These are phyloP conservation scores for Hippophae rhamnoides DNA, from an alignment of 306 rosid species.

Conservation along the genomic window DNA sequence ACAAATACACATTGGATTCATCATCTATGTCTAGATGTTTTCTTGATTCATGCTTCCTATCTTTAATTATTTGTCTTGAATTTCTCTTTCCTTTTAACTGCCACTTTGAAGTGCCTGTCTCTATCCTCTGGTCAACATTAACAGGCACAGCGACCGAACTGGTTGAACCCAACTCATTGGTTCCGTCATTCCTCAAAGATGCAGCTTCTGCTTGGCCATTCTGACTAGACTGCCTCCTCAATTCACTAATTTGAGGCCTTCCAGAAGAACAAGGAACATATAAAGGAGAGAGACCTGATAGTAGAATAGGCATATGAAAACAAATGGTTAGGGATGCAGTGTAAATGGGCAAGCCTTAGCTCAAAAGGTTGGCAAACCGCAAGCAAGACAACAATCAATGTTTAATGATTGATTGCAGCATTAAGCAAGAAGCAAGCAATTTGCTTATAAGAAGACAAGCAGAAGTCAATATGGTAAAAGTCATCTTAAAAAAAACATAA, in stretches of 20 bases:
- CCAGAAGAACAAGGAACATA: constrained; percentile 39
- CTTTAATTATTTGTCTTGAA: constrained; percentile 52
- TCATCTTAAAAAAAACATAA: no score
- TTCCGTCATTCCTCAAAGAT: constrained; percentile 35
- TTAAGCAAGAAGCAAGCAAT: no score
- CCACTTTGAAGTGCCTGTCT: constrained; percentile 81
- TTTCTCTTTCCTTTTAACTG: constrained; percentile 92
- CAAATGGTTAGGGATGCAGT: no score
- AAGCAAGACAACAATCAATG: no score
- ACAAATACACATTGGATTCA: constrained; percentile 31
- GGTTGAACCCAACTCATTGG: constrained; percentile 44
- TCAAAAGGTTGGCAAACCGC: no score
- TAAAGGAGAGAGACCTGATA: constrained; percentile 38
- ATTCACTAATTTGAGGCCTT: constrained; percentile 32
- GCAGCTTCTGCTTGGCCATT: constrained; percentile 35
- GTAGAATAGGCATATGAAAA: no score
- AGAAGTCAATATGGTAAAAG: no score
- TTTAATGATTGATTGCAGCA: no score
- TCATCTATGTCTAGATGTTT: constrained; percentile 37
- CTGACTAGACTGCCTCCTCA: constrained; percentile 42
- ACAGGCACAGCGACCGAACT: constrained; percentile 40
- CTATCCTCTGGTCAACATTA: constrained; percentile 33
- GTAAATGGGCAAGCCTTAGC: no score
- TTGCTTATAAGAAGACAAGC: no score
- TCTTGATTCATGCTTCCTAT: constrained; percentile 46